Conservation (phyloP, 768 basidiomycete species). For the Polyporus arcularius region DNA sequence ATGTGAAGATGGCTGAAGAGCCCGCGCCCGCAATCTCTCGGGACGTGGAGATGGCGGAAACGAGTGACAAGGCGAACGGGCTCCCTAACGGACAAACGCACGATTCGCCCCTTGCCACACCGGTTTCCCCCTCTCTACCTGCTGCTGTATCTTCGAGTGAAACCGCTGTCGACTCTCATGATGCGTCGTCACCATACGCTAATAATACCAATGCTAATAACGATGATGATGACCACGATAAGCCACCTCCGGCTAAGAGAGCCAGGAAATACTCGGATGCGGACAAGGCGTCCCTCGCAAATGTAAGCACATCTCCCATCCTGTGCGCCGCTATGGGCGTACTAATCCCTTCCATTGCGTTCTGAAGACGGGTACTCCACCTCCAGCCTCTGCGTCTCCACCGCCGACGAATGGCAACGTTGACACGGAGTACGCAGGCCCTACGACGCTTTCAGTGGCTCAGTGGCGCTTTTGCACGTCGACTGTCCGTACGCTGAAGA, state of each 20-base stretch:
- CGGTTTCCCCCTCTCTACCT: slow-evolving; percentile 26
- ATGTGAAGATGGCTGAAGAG: slow-evolving; percentile 61
- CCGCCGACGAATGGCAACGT: slow-evolving; percentile 21
- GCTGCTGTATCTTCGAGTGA: slow-evolving; percentile 32
- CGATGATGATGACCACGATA: slow-evolving; percentile 53
- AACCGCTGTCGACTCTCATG: slow-evolving; percentile 33
- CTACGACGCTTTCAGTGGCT: slow-evolving; percentile 54
- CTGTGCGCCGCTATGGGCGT: slow-evolving; percentile 54
- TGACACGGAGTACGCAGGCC: slow-evolving; percentile 25
- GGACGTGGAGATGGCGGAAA: slow-evolving; percentile 28
- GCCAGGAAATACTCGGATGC: slow-evolving; percentile 75
- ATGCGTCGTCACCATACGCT: slow-evolving; percentile 31
- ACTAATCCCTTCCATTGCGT: slow-evolving; percentile 44
- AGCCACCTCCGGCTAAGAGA: slow-evolving; percentile 83
- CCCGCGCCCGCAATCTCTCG: slow-evolving; percentile 10
- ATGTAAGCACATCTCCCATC: slow-evolving; percentile 58
- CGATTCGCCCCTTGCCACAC: slow-evolving; percentile 23
- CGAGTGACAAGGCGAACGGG: slow-evolving; percentile 26
- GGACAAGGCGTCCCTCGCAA: slow-evolving; percentile 69
- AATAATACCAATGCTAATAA: slow-evolving; percentile 32
- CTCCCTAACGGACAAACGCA: slow-evolving; percentile 28
- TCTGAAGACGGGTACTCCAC: slow-evolving; percentile 74
- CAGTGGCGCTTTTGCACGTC: slow-evolving; percentile 83
- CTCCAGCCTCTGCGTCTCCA: slow-evolving; percentile 53
- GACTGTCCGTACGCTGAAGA: slow-evolving; percentile 81